These are phyloP conservation scores for Fraxinus ornus DNA, from an alignment of 305 asterid genomes.

Conservation along the genomic window DNA sequence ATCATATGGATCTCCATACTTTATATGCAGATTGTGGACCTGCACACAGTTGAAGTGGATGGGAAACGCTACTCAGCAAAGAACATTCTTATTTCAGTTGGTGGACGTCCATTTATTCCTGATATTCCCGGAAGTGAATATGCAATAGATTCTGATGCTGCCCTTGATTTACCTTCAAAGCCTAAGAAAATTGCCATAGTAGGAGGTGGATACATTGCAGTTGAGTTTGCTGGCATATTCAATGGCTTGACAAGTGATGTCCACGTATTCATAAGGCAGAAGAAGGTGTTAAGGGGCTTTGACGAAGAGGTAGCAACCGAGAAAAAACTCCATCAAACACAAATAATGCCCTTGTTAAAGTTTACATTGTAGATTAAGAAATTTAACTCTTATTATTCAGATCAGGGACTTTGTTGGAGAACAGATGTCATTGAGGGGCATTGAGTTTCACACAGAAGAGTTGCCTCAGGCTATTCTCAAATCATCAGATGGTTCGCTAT, in stretches of 20 bases:
- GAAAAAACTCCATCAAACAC: not conserved
- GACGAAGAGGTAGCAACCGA: conserved; percentile 76
- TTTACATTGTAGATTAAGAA: conserved; percentile 11
- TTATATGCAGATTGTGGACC: conserved; percentile 65
- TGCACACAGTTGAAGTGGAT: conserved; percentile 81
- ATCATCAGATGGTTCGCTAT: conserved; percentile 74
- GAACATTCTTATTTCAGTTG: conserved; percentile 84
- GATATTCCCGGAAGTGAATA: conserved; percentile 88
- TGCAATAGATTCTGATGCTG: conserved; percentile 92
- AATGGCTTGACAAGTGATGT: conserved; percentile 81
- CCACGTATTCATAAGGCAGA: conserved; percentile 90
- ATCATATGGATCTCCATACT: conserved; percentile 12
- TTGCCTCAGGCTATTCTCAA: conserved; percentile 73
- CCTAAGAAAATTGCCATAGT: conserved; percentile 87
- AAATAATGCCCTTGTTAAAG: conserved; percentile 9
- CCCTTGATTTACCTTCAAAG: conserved; percentile 83
- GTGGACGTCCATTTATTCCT: conserved; percentile 94
- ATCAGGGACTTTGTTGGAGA: conserved; percentile 86
- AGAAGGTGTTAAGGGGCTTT: conserved; percentile 83
- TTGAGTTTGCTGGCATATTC: conserved; percentile 98
- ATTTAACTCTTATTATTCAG: conserved; percentile 44
- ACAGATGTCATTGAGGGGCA: conserved; percentile 85
- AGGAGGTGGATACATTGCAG: conserved; percentile 98
- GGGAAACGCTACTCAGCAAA: conserved; percentile 84
- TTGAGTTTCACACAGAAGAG: conserved; percentile 85